Evolutionary conservation across 257 asterid species (phyloP), one percentile per base, ranked within the genome.

Genomic region (Pogostemon cablin): DNA sequence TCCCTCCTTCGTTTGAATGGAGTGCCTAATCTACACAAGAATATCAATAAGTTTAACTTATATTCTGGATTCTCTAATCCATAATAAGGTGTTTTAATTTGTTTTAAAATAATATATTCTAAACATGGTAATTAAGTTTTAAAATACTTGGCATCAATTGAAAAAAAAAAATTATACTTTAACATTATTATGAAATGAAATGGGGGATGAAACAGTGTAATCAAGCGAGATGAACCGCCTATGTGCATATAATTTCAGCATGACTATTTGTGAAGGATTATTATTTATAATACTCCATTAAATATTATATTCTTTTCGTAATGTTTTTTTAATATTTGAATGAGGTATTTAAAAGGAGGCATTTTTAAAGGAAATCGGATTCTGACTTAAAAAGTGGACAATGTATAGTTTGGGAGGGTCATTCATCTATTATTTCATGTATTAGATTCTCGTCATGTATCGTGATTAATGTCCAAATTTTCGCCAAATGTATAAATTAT

Each of bases 201-300:
- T 25, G 32, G 32, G 32, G 32, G 32, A 25, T 25, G 32, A 25
- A 62, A 3, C 4, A 4, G 43, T 69, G 47, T 25, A 12, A 47
- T 65, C 53, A 52, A 12, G 39, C 35, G 42, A 34, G 25, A 47
- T 70, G 50, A 59, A 5, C 60, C 40, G 58, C 74, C 49, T 5
- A 65, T 40, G 12, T 40, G 50, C 49, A 61, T 17, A 42, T 8
- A 62, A 17, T 41, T 41, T 41, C 15, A 40, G 52, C 67, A 62
- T 41, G 50, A 41, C 39, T 42, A 41, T 17, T 15, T 12, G 50
- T 3, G 25, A 58, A 58, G 20, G 44, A 59, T 5, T 6, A 61
- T 11, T n/a, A 39, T 6, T 40, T n/a, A 35, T 9, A 25, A 25
- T 25, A 0, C 32, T 6, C 3, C 17, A 17, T 60, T 54, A 20